Percentiles rank a stretch among this genome's conserved stretches.
Evolutionary conservation across 768 basidiomycete species (phyloP).

Genomic region (Mycena galopus): DNA sequence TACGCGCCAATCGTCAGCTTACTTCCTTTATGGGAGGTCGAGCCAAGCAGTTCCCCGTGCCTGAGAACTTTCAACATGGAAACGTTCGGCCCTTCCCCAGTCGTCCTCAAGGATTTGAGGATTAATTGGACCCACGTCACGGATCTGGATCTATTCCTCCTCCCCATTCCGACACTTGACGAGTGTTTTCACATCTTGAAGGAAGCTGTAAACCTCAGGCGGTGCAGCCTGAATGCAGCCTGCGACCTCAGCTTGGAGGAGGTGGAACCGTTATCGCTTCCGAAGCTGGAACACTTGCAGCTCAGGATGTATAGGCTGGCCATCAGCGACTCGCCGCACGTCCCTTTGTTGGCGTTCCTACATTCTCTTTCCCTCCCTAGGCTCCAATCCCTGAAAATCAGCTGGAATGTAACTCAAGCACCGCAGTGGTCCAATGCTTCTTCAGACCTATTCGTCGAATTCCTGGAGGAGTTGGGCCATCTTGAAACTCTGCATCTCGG

Average conservation of each 20-base stretch:
- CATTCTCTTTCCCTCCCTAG: slow-evolving; percentile 44
- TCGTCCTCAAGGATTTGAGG: slow-evolving; percentile 43
- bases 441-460: slow-evolving; percentile 14
- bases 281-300: slow-evolving; percentile 48
- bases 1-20: slow-evolving; percentile 48
- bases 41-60: slow-evolving; percentile 42
- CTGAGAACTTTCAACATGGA: slow-evolving; percentile 51
- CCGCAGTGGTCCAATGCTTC: slow-evolving; percentile 23
- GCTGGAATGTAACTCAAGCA: slow-evolving; percentile 43
- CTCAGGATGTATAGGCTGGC: slow-evolving; percentile 48
- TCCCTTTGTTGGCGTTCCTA: slow-evolving; percentile 48
- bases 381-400: slow-evolving; percentile 49
- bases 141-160: slow-evolving; percentile 50
- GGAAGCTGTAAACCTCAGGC: slow-evolving; percentile 45
- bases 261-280: slow-evolving; percentile 40
- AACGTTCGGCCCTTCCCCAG: slow-evolving; percentile 40
- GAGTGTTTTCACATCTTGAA: slow-evolving; percentile 51
- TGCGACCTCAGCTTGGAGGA: slow-evolving; percentile 42
- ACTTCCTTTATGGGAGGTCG: slow-evolving; percentile 38
- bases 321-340: slow-evolving; percentile 34
- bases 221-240: slow-evolving; percentile 50
- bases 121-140: slow-evolving; percentile 59
- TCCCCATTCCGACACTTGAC: slow-evolving; percentile 51
- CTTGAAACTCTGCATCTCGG: slow-evolving; percentile 49
- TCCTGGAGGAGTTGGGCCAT: slow-evolving; percentile 39